Evolutionary conservation across 352 stramenopile genomes (phyloP).

Genomic region (Bremia lactucae): DNA sequence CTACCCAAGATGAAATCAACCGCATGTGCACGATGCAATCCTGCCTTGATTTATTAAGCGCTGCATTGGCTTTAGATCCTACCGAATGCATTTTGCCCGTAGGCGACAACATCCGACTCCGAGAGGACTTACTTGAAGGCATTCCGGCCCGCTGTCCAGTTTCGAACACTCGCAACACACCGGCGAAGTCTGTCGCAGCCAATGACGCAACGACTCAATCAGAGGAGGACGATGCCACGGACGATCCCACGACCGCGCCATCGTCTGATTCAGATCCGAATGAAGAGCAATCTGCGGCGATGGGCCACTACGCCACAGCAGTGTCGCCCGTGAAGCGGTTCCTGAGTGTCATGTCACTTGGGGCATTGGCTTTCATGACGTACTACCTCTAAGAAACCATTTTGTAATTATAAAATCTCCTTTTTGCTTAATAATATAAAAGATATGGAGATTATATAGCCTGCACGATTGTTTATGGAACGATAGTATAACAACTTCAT

Average conservation of each 20-base stretch:
- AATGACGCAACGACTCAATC: too few relatives aligned
- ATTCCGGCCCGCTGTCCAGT: conserved; percentile 11
- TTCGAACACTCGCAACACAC: too few relatives aligned
- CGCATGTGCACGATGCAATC: conserved; percentile 15
- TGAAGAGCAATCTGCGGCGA: too few relatives aligned
- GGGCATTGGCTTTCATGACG: conserved; percentile 8
- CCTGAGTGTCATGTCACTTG: conserved; percentile 12
- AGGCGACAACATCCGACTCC: conserved; percentile 16
- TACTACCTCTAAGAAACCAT: conserved; percentile 24
- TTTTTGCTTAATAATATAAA: too few relatives aligned
- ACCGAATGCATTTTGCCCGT: conserved; percentile 22
- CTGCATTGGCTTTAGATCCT: conserved; percentile 10
- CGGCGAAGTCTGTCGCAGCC: too few relatives aligned
- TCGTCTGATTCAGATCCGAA: too few relatives aligned
- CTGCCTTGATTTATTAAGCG: conserved; percentile 12
- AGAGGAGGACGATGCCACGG: too few relatives aligned
- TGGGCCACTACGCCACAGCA: conserved; percentile 22
- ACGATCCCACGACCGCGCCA: too few relatives aligned
- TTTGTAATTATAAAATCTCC: too few relatives aligned
- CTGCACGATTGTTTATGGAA: too few relatives aligned
- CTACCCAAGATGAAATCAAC: conserved; percentile 7
- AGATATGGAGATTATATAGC: too few relatives aligned
- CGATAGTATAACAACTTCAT: too few relatives aligned
- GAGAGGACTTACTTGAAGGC: conserved; percentile 19
- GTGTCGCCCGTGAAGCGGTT: conserved; percentile 8